Base-by-base conservation (phyloP, 495 filamentous ascomycete species). In the Echria macrotheca region DNA sequence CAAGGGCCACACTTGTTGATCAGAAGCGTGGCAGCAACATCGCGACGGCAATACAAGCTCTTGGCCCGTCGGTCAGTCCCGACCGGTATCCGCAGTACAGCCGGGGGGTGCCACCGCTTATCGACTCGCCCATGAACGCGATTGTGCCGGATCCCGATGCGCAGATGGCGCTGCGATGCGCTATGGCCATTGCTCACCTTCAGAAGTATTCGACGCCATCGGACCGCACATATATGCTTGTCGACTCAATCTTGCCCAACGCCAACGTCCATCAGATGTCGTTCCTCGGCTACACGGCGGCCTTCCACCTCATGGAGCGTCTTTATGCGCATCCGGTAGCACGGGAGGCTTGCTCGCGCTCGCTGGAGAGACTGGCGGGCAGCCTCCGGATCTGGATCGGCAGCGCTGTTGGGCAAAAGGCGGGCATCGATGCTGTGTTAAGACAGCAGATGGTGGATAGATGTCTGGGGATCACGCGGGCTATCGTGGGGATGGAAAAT, bases 121-220 rank as follows among this genome's bases (percentile, higher is more conserved):
- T 55, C 55, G 59, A 63, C 46, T 56, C 64, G 0, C 55, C 60
- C 28, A 38, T 57, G 37, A 37, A 52, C 26, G 38, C 70, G 19
- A 65, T 75, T 31, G 41, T 44, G 18, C 69, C 71, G 8, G 71
- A 81, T 14, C 73, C 76, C 2, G 87, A 91, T 55, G 77, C 89
- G 18, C 74, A 73, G 12, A 76, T 86, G 50, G 82, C 89, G 2
- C 78, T 95, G 8, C 79, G 83, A 17, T 89, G 89, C 51, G 87
- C 89, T 7, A 91, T 89, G 79, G 84, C 85, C 40, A 80, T 87
- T 10, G 77, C 84, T 9, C 77, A 91, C 31, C 71, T 89, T 14
- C 67, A 75, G n/a, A 73, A 71, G 9, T 69, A 64, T 21, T 54
- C 69, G 4, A 63, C 67, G 11, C 69, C 70, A 3, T 65, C 61